Evolutionary conservation across 1,284 basidiomycete species (phyloP).

Genomic region (Irpex rosettiformis): DNA sequence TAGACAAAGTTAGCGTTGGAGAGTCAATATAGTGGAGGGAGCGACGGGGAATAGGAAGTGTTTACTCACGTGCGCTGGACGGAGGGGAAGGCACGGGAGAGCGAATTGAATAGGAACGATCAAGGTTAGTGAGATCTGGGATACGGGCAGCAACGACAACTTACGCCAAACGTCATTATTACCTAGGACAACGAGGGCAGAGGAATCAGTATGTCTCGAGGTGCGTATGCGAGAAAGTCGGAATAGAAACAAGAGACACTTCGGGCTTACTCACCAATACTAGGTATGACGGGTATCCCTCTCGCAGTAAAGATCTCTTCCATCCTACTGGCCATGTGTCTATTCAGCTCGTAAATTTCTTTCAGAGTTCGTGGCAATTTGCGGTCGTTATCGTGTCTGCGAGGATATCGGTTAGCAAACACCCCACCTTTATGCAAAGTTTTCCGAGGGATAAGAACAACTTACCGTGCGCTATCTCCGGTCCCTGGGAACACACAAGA

Average conservation of each 20-base stretch:
- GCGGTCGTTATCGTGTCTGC: conserved; percentile 86
- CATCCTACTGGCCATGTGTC: conserved; percentile 69
- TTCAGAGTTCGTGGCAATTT: conserved; percentile 73
- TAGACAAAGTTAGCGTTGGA: conserved; percentile 29
- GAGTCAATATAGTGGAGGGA: conserved; percentile 50
- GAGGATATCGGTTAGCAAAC: neutral
- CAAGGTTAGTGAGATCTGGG: neutral
- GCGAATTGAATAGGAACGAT: conserved; percentile 13
- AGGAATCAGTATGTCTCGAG: conserved; percentile 2
- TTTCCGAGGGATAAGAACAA: neutral
- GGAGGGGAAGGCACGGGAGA: conserved; percentile 8
- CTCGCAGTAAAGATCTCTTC: conserved; percentile 60
- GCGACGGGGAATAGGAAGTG: neutral
- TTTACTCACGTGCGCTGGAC: neutral
- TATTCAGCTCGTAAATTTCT: conserved; percentile 82
- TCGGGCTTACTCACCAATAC: conserved; percentile 60
- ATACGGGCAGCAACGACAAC: conserved; percentile 27
- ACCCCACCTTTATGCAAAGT: neutral
- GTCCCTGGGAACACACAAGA: conserved; percentile 67
- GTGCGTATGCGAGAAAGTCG: conserved; percentile 10
- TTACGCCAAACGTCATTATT: conserved; percentile 89
- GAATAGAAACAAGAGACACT: conserved; percentile 17
- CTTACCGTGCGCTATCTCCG: conserved; percentile 84
- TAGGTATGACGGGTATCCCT: conserved; percentile 82
- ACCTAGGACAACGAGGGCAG: conserved; percentile 36